These are phyloP conservation scores for Tuber melanosporum DNA, from an alignment of 495 filamentous ascomycete species.

Conservation along the genomic window DNA sequence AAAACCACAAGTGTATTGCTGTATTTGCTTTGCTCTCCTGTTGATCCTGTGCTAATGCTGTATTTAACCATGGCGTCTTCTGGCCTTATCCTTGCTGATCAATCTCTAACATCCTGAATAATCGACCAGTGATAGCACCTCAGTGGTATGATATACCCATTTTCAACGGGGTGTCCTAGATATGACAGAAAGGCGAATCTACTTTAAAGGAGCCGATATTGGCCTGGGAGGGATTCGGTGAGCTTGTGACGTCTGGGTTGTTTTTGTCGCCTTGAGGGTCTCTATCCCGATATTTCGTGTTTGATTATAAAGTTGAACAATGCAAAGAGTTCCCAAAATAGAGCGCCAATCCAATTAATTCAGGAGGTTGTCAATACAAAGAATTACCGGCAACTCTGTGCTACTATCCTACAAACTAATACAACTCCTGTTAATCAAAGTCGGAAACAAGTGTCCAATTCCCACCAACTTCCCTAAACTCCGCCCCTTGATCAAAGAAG, in stretches of 20 bases:
- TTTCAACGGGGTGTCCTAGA: not conserved
- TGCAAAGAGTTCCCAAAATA: not conserved
- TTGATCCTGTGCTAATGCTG: not conserved
- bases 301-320: not conserved
- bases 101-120: not conserved
- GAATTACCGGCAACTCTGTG: not conserved
- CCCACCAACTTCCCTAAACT: slow-evolving; percentile 57
- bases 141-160: not conserved
- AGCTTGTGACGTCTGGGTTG: not conserved
- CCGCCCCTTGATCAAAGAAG: slow-evolving; percentile 89
- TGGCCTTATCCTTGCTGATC: not conserved
- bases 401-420: not conserved
- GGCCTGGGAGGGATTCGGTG: not conserved
- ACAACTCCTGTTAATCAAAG: slow-evolving; percentile 14
- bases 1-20: not conserved
- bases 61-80: not conserved
- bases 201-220: not conserved
- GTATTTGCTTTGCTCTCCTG: not conserved
- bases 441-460: slow-evolving; percentile 35
- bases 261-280: not conserved
- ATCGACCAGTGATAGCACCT: not conserved
- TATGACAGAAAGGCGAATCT: no score
- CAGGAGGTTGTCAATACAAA: not conserved
- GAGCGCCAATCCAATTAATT: not conserved
- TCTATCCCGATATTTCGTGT: not conserved